Base-by-base conservation (phyloP, 2,329 filamentous ascomycete species). In the Diaporthe humulicola region DNA sequence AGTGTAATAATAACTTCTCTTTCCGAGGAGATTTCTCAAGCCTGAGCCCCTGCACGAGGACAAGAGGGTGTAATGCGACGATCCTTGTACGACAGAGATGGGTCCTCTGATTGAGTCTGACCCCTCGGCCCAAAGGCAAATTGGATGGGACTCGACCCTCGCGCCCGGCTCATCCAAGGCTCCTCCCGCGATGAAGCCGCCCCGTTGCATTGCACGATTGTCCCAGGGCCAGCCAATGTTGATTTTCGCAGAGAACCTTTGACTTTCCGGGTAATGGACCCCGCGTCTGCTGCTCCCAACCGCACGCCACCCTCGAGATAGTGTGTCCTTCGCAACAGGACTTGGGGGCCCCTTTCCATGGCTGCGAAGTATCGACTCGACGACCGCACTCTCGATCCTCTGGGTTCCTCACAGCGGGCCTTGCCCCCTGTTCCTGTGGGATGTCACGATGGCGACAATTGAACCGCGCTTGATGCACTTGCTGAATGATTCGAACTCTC, bases 391-490 rank as follows among this genome's bases (percentile, higher is more conserved):
- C 64, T 69, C 48, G 48, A 54, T 69, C 64, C 64, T 54, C 64
- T 54, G 64, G 64, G 48, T 69, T 69, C 64, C 64, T 69, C 48
- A 17, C 64, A 69, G 64, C 48, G 64, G 64, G 64, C 64, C 48
- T 69, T 40, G 64, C 64, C 64, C 64, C 64, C 64, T 69, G 45
- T 69, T 69, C 33, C 64, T 12, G 64, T 69, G 64, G 64, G 64
- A 69, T 69, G 64, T 78, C 86, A 90, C 83, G 83, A 91, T 91
- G 89, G 89, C 90, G 78, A 92, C 90, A 80, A 92, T 92, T 84
- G 91, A 93, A 87, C 91, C 91, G 81, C 89, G 90, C 81, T 86
- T 93, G 78, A 93, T 92, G 81, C 90, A 92, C 81, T 84, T 92
- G 78, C 86, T 92, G 79, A 92, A 92, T 82, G 88, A 90, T 79